Conservation (phyloP, 768 basidiomycete genomes). For the Obba rivulosa region DNA sequence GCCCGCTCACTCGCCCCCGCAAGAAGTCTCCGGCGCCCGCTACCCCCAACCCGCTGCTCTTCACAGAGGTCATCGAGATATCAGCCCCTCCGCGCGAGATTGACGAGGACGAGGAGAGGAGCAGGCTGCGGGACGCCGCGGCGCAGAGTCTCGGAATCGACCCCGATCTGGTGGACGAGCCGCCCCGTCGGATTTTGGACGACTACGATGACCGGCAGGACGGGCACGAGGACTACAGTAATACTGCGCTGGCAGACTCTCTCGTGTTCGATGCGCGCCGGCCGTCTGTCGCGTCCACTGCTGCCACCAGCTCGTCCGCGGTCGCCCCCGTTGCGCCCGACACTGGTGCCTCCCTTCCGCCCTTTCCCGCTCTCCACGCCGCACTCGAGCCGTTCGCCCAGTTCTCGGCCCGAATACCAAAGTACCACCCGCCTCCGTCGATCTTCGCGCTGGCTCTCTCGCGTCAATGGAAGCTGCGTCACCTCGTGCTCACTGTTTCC, state of each 20-base stretch:
- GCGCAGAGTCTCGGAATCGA: constrained; percentile 72
- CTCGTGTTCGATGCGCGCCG: constrained; percentile 6
- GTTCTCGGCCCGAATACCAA: constrained; percentile 30
- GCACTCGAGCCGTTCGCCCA: constrained; percentile 49
- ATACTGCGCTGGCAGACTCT: constrained; percentile 12
- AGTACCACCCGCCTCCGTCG: constrained; percentile 52
- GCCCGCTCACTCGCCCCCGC: constrained; percentile 8
- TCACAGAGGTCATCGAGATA: constrained; percentile 75
- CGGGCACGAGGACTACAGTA: constrained; percentile 35
- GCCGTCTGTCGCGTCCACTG: constrained; percentile 7
- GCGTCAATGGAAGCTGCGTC: constrained; percentile 67
- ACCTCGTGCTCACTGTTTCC: constrained; percentile 44
- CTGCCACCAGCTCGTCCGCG: constrained; percentile 8
- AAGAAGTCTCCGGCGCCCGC: constrained; percentile 15
- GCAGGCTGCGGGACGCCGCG: constrained; percentile 69
- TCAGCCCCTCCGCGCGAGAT: constrained; percentile 33
- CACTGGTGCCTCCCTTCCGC: constrained; percentile 32
- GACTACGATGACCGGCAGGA: constrained; percentile 17
- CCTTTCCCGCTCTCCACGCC: constrained; percentile 56
- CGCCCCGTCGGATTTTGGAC: neutral
- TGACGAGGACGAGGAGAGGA: constrained; percentile 66
- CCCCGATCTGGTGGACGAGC: constrained; percentile 38
- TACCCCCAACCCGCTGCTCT: constrained; percentile 36
- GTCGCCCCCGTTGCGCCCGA: constrained; percentile 8
- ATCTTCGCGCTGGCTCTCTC: constrained; percentile 69